A percentile compares a stretch with the other conserved stretches of the same genome.
These are phyloP conservation scores for Metarhizium guizhouense DNA, from an alignment of 2,329 filamentous ascomycete species.

Conservation along the genomic window DNA sequence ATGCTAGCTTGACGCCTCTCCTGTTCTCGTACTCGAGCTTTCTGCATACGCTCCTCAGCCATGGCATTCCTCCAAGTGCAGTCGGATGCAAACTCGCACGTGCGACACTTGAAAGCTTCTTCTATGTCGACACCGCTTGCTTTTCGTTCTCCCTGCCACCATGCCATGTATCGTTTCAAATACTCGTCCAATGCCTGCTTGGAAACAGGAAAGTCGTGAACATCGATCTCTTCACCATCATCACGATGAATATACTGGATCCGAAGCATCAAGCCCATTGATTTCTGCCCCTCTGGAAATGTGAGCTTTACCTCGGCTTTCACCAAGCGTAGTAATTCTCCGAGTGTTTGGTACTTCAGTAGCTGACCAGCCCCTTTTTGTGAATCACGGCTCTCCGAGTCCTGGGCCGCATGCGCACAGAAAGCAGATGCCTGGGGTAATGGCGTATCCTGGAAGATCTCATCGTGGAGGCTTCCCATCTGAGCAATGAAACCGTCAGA, in stretches of 20 bases:
- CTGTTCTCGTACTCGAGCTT: constrained; percentile 1
- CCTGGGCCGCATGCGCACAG: neutral
- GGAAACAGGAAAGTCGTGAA: constrained; percentile 58
- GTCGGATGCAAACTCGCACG: constrained; percentile 71
- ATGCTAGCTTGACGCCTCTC: constrained; percentile 5
- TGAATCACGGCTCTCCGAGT: neutral
- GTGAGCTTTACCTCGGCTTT: constrained; percentile 39
- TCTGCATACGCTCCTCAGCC: constrained; percentile 37
- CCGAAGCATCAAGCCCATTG: constrained; percentile 40
- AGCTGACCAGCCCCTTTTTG: constrained; percentile 14
- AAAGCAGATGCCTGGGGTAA: constrained; percentile 22
- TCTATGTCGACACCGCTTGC: constrained; percentile 70
- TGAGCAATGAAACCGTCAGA: constrained; percentile 73
- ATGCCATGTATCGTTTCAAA: constrained; percentile 61
- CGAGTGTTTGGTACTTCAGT: constrained; percentile 38
- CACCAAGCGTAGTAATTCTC: constrained; percentile 37
- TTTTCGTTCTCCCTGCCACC: constrained; percentile 73
- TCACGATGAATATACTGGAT: constrained; percentile 45
- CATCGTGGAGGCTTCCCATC: constrained; percentile 59
- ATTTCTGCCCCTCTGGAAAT: constrained; percentile 39
- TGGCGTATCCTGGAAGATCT: constrained; percentile 46
- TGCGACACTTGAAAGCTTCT: constrained; percentile 81
- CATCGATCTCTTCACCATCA: constrained; percentile 45
- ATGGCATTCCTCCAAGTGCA: constrained; percentile 72
- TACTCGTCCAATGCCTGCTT: constrained; percentile 54